These are phyloP conservation scores for Penicillium griseofulvum DNA, from an alignment of 2,329 filamentous ascomycete genomes.

Conservation along the genomic window DNA sequence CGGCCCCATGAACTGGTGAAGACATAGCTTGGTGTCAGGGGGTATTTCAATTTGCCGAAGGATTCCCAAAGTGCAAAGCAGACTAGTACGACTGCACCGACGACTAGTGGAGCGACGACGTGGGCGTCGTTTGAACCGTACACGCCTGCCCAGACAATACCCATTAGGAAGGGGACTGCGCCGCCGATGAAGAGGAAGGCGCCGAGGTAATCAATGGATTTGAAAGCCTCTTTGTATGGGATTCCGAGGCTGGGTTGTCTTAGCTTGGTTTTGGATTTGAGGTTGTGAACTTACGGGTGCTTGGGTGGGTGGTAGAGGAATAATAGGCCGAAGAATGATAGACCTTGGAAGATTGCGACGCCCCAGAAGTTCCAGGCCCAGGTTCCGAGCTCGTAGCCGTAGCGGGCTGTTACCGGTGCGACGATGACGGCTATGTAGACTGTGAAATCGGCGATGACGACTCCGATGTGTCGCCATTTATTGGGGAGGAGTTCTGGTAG, in stretches of 20 bases:
- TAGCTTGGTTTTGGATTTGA: conserved; percentile 13
- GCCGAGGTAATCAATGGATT: conserved; percentile 41
- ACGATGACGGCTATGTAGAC: conserved; percentile 49
- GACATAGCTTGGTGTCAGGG: conserved; percentile 46
- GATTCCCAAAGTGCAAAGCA: conserved; percentile 44
- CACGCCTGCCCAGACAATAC: conserved; percentile 42
- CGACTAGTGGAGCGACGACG: conserved; percentile 40
- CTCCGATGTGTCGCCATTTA: conserved; percentile 49
- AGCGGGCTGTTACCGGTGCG: conserved; percentile 47
- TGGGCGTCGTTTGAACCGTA: conserved; percentile 36
- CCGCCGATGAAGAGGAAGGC: conserved; percentile 39
- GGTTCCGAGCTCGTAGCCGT: conserved; percentile 36
- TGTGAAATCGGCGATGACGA: conserved; percentile 45
- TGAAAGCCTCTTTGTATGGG: conserved; percentile 34
- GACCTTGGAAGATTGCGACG: conserved; percentile 43
- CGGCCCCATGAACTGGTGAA: conserved; percentile 47
- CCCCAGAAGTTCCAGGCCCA: conserved; percentile 51
- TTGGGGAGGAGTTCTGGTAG: conserved; percentile 51
- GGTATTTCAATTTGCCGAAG: conserved; percentile 38
- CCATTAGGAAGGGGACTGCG: conserved; percentile 39
- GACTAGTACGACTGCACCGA: conserved; percentile 37
- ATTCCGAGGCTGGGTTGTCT: conserved; percentile 34
- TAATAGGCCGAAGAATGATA: conserved; percentile 46
- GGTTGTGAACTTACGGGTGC: conserved; percentile 34
- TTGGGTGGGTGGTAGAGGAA: conserved; percentile 44